A percentile compares a stretch with the other conserved stretches of the same genome.
Conservation (phyloP, 108 stramenopile genomes). For the Pseudonitzschia delicatissima region DNA sequence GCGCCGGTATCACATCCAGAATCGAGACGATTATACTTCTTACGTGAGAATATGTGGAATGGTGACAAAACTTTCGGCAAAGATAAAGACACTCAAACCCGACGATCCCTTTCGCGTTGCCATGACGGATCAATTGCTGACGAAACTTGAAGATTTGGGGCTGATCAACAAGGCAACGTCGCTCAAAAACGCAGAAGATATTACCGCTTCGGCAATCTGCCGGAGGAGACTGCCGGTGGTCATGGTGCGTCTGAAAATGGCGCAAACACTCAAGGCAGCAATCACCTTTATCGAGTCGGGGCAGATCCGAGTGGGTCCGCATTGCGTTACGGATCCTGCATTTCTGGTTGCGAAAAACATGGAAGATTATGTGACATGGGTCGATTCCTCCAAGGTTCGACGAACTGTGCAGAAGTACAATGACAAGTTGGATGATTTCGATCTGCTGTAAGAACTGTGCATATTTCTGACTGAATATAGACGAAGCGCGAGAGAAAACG, state of each 20-base stretch:
- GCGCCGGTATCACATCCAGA: conserved; percentile 93
- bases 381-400: conserved; percentile 94
- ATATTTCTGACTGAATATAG: no score
- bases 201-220: conserved; percentile 93
- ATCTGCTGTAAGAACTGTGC: conserved; percentile 85
- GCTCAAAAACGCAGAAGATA: conserved; percentile 88
- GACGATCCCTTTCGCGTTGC: conserved; percentile 95
- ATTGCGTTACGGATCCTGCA: conserved; percentile 96
- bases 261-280: conserved; percentile 92
- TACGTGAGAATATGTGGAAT: conserved; percentile 91
- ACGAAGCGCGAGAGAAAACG: no score
- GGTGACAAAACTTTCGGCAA: conserved; percentile 87
- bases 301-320: conserved; percentile 98
- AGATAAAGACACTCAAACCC: conserved; percentile 81
- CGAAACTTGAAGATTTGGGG: conserved; percentile 90
- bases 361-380: conserved; percentile 99
- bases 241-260: conserved; percentile 98
- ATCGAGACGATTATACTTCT: conserved; percentile 94
- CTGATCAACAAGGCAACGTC: conserved; percentile 84
- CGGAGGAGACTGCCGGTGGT: conserved; percentile 96
- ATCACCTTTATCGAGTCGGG: conserved; percentile 95
- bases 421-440: conserved; percentile 99
- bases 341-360: conserved; percentile 92
- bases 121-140: conserved; percentile 94
- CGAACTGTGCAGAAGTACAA: conserved; percentile 94